These are phyloP conservation scores for Trichoderma erinaceum DNA, from an alignment of 495 filamentous ascomycete species.

Conservation along the genomic window DNA sequence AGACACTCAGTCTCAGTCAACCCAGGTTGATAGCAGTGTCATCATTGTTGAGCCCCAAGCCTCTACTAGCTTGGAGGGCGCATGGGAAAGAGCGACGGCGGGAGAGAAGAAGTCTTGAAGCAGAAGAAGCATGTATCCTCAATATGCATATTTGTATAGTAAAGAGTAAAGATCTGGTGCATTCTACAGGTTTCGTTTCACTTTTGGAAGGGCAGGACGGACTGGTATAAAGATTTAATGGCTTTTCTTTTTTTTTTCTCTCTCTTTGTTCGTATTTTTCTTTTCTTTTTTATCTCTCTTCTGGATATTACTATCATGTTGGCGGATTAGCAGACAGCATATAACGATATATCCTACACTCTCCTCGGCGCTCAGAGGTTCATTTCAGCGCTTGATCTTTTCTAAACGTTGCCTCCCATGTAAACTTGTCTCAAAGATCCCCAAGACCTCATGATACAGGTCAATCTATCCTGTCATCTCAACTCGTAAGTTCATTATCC, in stretches of 20 bases:
- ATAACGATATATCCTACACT: conserved; percentile 3
- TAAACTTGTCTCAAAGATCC: background rate
- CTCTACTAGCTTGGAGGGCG: conserved; percentile 51
- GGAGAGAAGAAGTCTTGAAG: background rate
- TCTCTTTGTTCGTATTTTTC: background rate
- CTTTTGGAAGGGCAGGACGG: background rate
- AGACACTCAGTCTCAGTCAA: conserved; percentile 15
- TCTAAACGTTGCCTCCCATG: background rate
- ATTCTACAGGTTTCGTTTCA: conserved; percentile 9
- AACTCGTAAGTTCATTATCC: background rate
- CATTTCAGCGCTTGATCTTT: background rate
- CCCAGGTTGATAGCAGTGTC: conserved; percentile 34
- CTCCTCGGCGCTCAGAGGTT: background rate
- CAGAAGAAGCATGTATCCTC: background rate
- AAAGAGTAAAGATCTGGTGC: conserved; percentile 5
- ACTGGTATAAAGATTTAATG: background rate
- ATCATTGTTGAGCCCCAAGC: conserved; percentile 40
- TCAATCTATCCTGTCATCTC: background rate
- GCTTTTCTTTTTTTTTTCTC: background rate
- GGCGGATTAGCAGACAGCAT: background rate
- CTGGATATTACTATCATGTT: background rate
- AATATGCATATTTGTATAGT: conserved; percentile 12
- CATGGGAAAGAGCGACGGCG: conserved; percentile 55
- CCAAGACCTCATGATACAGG: background rate
- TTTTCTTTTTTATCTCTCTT: background rate